Base-by-base conservation (phyloP, 2,329 filamentous ascomycete genomes). In the Curvularia sp. region DNA sequence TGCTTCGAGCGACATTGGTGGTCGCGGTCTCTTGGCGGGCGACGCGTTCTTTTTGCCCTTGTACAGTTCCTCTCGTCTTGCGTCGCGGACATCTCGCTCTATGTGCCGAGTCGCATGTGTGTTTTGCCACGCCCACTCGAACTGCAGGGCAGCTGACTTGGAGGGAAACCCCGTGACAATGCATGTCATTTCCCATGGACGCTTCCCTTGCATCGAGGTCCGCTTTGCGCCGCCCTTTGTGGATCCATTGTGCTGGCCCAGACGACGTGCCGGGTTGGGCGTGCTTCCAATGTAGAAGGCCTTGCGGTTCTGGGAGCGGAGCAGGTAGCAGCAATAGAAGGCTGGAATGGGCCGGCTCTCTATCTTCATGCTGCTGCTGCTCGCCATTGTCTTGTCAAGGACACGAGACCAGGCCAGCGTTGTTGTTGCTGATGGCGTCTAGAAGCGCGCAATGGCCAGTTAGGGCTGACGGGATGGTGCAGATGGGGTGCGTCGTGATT, bases 51-150 rank as follows among this genome's bases (percentile, higher is more conserved):
- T 74, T 50, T 65, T 75, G 25, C 60, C 63, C 48, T 70, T 70
- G 42, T 71, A 69, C 59, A 76, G 30, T 43, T 71, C 68, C 30
- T 70, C 67, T 13, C 63, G 12, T 83, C 77, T 12, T 43, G 73
- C 72, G 34, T 74, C 67, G 12, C 73, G 66, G 41, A 74, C 67
- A 28, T 73, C 63, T 38, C 64, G 60, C 45, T 89, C 84, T 56
- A 97, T 92, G 73, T 96, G 93, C 32, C 89, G 81, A 5, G 93
- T 93, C 32, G 89, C 76, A 72, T 95, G 90, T 1, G 93, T 87
- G 73, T 98, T 93, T 65, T 91, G 91, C 83, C 96, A 89, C 38
- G 94, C 93, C 94, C 94, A 97, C 90, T 98, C 94, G 73, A 99
- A 98, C 72, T 98, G 94, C 63, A 99, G 79, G 0, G 95, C 95